Evolutionary conservation across 148 eudicot genomes (phyloP), one percentile per base, ranked within the genome.

Genomic region (Drosera capensis): DNA sequence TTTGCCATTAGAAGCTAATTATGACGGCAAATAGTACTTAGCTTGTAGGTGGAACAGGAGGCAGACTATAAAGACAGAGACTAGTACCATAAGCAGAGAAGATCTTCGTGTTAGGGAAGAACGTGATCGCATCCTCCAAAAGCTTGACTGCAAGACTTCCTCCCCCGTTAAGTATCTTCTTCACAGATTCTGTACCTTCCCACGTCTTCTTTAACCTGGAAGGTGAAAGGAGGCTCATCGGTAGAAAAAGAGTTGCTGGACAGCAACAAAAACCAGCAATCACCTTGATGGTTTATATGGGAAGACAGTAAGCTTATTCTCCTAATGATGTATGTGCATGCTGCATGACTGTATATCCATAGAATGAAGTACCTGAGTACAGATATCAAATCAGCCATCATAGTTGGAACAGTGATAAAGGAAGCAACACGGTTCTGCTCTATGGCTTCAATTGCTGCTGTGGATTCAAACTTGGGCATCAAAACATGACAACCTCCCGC

Each of bases 401-500:
- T 90, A 36, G 95, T 38, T 5, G 99, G 99, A 23, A 90, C 99
- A 36, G 82, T 76, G 50, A 85, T 84, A 4, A 84, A 51, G 34
- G 99, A 84, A 44, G 93, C 80, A 42, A 90, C 86, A 8, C 37
- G 40, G 31, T 70, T 49, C 34, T 73, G 47, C 25, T 66, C 73
- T 23, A 85, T 84, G 46, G 85, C 75, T 52, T 81, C 54, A 31
- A 74, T 36, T 22, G 82, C 88, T 54, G 55, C 46, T 24, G 67
- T 60, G 30, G 84, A 85, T 43, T 78, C 95, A 68, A 90, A 90
- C 72, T 81, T 90, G 47, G 99, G 85, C 20, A 72, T 54, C 22
- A 81, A 56, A 35, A 90, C 75, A 66, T 90, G 99, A 54, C 88
- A 78, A 28, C 85, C 88, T 45, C 99, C 99, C 13, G 54, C 88